Percentiles rank a stretch among this genome's conserved stretches.
These are phyloP conservation scores for Buxus sempervirens DNA, from an alignment of 164 flowering plant genomes.

Conservation along the genomic window DNA sequence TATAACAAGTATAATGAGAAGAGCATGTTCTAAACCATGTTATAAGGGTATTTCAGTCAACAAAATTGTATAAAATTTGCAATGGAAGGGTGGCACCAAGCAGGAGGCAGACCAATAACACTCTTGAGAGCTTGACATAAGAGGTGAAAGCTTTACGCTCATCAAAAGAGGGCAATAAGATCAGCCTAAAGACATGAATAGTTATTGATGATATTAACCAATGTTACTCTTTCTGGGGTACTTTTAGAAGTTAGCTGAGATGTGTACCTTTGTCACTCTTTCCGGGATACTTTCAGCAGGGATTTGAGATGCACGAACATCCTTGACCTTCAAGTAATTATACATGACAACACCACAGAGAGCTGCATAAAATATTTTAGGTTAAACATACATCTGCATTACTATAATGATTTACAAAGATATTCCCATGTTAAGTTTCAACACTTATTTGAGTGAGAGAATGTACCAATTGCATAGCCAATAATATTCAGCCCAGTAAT, in stretches of 20 bases:
- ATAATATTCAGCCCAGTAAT: slow-evolving; percentile 86
- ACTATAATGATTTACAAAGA: not conserved
- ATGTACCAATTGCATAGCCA: slow-evolving; percentile 91
- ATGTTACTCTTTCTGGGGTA: slow-evolving; percentile 50
- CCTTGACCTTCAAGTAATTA: slow-evolving; percentile 90
- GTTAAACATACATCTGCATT: not conserved
- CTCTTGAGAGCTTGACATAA: too few species aligned
- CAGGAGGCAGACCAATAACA: too few species aligned
- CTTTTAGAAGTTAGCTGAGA: slow-evolving; percentile 40
- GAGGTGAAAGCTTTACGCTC: too few species aligned
- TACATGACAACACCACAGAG: slow-evolving; percentile 95
- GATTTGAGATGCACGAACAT: slow-evolving; percentile 68
- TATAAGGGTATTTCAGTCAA: too few species aligned
- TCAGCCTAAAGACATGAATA: not conserved
- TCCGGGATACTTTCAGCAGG: slow-evolving; percentile 56
- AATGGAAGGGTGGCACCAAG: too few species aligned
- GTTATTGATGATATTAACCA: slow-evolving; percentile 32
- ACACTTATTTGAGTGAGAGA: slow-evolving; percentile 1
- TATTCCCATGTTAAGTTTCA: not conserved
- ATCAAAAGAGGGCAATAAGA: not conserved
- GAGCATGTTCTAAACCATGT: too few species aligned
- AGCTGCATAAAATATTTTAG: slow-evolving; percentile 40
- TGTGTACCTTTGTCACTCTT: slow-evolving; percentile 50
- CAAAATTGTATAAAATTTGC: too few species aligned
- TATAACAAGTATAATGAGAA: too few species aligned